Percentiles rank a stretch among this genome's conserved stretches.
phyloP scores from a whole-genome alignment of 1,284 basidiomycete species.

The Trichosporon faecale region DNA sequence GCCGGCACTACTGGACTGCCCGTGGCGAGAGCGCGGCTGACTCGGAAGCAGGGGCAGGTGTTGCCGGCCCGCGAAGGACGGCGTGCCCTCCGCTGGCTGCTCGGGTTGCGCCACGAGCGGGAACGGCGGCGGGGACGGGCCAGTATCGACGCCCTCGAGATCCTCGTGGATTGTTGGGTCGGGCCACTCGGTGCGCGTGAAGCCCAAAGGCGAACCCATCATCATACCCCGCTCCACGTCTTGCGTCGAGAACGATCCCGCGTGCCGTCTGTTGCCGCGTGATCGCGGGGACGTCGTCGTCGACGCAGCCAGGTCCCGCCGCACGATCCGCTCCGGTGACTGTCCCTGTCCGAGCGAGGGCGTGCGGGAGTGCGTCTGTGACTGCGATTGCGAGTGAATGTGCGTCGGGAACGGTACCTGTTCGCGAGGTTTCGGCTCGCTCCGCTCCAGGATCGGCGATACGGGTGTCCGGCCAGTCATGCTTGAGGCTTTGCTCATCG shows the following conservation, averaged over 20 bases:
- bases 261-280: conserved; percentile 65
- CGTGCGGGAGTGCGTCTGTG: neutral
- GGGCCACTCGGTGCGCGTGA: conserved; percentile 20
- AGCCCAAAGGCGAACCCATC: conserved; percentile 57
- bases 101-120: conserved; percentile 23
- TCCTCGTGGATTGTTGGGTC: conserved; percentile 19
- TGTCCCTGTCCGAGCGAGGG: conserved; percentile 8
- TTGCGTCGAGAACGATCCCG: conserved; percentile 85
- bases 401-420: conserved; percentile 3
- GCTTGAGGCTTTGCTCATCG: conserved; percentile 22
- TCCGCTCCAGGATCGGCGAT: conserved; percentile 51
- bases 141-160: conserved; percentile 12
- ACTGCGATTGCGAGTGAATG: neutral
- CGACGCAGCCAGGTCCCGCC: neutral
- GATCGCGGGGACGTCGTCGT: conserved; percentile 16
- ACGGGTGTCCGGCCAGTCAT: conserved; percentile 46
- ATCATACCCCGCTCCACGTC: conserved; percentile 84
- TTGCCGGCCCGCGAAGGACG: neutral
- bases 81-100: conserved; percentile 9
- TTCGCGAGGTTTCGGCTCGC: conserved; percentile 26
- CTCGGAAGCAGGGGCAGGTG: neutral
- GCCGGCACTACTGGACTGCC: conserved; percentile 38
- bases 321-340: conserved; percentile 10
- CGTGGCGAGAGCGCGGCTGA: conserved; percentile 25
- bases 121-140: conserved; percentile 18